These are phyloP conservation scores for Yamadazyma epiphylla DNA, from an alignment of 1,139 yeast species.

Conservation along the genomic window DNA sequence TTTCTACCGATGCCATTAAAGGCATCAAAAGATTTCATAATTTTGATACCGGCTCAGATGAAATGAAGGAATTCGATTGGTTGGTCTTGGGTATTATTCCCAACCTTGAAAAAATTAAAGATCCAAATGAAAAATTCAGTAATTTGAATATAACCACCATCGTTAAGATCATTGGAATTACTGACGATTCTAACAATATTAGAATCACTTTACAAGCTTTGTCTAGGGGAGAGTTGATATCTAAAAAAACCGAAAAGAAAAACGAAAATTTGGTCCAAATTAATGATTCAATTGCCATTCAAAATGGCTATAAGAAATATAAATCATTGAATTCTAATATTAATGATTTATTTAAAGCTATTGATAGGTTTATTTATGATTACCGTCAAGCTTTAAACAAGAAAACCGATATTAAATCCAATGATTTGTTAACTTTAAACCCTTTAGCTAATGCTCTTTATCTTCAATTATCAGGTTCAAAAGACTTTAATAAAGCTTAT, in stretches of 20 bases:
- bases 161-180: conserved; percentile 46
- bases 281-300: conserved; percentile 22
- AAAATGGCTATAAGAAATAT: conserved; percentile 19
- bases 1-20: conserved; percentile 22
- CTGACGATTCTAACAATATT: conserved; percentile 42
- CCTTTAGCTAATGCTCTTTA: conserved; percentile 63
- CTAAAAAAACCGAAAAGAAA: conserved; percentile 12
- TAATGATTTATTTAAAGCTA: conserved; percentile 29
- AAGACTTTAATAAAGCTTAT: conserved; percentile 42
- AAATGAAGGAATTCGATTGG: conserved; percentile 28
- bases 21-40: conserved; percentile 31
- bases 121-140: conserved; percentile 15
- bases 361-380: conserved; percentile 40
- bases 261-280: conserved; percentile 29
- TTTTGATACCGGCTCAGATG: conserved; percentile 16
- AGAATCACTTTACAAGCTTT: conserved; percentile 53
- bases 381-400: conserved; percentile 29
- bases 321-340: conserved; percentile 22
- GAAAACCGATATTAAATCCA: conserved; percentile 7
- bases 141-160: conserved; percentile 36
- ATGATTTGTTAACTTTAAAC: conserved; percentile 47
- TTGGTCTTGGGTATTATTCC: conserved; percentile 39
- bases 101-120: conserved; percentile 34
- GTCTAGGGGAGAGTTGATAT: conserved; percentile 36
- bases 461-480: conserved; percentile 48